Evolutionary conservation across 225 moss, liverwort and hornwort genomes (phyloP), one percentile per base, ranked within the genome.

Genomic region (Asterella californica): DNA sequence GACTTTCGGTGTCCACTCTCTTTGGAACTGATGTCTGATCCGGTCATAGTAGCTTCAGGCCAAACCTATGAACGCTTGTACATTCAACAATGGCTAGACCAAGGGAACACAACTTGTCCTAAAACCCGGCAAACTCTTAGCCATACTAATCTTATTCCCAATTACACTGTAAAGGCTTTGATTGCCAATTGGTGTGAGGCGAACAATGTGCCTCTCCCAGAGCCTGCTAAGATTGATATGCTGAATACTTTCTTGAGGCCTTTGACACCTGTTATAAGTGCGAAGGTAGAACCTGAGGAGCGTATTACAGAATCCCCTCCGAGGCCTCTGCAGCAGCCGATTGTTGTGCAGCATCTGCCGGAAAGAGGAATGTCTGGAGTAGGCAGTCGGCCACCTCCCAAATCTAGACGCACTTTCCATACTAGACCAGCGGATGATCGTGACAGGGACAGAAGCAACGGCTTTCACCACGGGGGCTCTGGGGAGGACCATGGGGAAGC

Each of bases 181-280:
- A 99, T 99, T 66, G 94, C 93, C 12, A 95, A 91, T 86, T 99
- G 99, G 99, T 99, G 99, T 70, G 95, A 99, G 86, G 91, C 90
- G 10, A 89, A 99, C 65, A 85, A 85, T 75, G 85, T 93, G 57
- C 90, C 95, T 53, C 86, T 93, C 59, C 99, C 99, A 15, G 90
- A 89, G 65, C 88, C 88, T 46, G 88, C 91, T 53, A 88, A 81
- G 72, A 76, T 91, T 79, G 90, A 90, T 75, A 83, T 89, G 27
- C 81, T 85, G 62, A 79, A 80, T 52, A 66, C 75, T 32, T 80
- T 73, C 37, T 75, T 91, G 72, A 88, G 85, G 65, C 90, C 90
- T 47, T 47, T 73, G 61, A 83, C 82, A 42, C 85, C 86, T 10
- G 47, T 70, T 22, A 61, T 79, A 33, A 84, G 75, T 80, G 82